Percentiles rank a stretch among this genome's conserved stretches.
phyloP scores from a whole-genome alignment of 2,329 filamentous ascomycete species.

The Epichloe baconii region DNA sequence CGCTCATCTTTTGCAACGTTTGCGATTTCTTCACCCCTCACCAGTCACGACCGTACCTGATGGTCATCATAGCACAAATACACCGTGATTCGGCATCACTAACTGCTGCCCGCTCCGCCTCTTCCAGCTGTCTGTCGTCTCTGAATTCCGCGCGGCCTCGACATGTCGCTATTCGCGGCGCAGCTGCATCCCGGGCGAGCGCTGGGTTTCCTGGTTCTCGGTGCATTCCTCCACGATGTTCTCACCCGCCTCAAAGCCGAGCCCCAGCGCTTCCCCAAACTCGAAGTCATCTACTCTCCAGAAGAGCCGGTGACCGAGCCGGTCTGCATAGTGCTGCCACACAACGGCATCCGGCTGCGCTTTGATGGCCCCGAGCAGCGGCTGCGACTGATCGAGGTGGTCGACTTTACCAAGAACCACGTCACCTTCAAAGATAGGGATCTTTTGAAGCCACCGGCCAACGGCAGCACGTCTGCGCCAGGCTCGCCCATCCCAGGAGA shows the following conservation, averaged over 20 bases:
- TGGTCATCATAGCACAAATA: background rate
- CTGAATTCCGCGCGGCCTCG: constrained; percentile 1
- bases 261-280: constrained; percentile 64
- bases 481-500: constrained; percentile 20
- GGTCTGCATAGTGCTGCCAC: constrained; percentile 61
- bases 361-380: constrained; percentile 93
- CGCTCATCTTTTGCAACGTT: background rate
- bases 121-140: background rate
- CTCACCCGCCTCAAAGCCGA: constrained; percentile 80
- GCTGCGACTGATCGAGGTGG: constrained; percentile 76
- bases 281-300: constrained; percentile 74
- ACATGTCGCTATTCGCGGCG: constrained; percentile 40
- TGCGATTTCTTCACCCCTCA: background rate
- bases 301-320: constrained; percentile 61
- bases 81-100: background rate
- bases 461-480: constrained; percentile 22
- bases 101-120: background rate
- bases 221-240: constrained; percentile 82
- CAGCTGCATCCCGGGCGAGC: constrained; percentile 55
- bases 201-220: constrained; percentile 62
- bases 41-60: background rate
- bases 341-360: constrained; percentile 77
- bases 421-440: constrained; percentile 72
- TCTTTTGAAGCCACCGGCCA: constrained; percentile 55
- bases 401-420: constrained; percentile 76